Evolutionary conservation across 176 grass and related monocot genomes (phyloP).

Genomic region (Juncus effusus): DNA sequence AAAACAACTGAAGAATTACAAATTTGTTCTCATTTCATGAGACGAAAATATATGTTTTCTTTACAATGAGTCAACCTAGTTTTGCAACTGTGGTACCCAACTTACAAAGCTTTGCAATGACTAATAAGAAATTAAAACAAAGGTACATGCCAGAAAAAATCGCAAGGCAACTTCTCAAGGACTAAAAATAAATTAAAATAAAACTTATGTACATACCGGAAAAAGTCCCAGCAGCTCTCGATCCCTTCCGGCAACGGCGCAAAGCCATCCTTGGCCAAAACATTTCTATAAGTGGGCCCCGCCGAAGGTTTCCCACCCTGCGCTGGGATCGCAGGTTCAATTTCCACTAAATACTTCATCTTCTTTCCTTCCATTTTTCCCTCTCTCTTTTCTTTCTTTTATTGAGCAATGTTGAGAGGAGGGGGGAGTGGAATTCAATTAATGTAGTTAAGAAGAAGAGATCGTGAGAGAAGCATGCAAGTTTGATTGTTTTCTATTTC

Average conservation of each 20-base stretch:
- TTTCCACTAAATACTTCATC: conserved; percentile 71
- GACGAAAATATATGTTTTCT: no score
- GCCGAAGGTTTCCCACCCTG: conserved; percentile 22
- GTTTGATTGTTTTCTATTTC: background rate
- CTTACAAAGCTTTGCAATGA: no score
- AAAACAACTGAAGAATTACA: no score
- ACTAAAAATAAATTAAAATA: background rate
- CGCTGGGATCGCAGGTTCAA: conserved; percentile 39
- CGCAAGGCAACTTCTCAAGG: background rate
- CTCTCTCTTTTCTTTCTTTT: background rate
- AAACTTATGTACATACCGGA: conserved; percentile 40
- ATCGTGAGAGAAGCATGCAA: background rate
- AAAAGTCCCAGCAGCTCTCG: conserved; percentile 74
- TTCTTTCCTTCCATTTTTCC: background rate
- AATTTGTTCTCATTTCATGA: no score
- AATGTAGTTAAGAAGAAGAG: background rate
- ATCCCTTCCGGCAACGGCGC: conserved; percentile 31
- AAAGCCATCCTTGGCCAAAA: conserved; percentile 60
- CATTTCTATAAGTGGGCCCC: conserved; percentile 67
- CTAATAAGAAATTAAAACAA: no score
- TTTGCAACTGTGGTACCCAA: no score
- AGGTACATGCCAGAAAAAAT: no score
- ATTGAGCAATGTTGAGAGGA: background rate
- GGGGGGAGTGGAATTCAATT: background rate
- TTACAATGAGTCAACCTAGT: no score